Base-by-base conservation (phyloP, 2,329 filamentous ascomycete species). In the Colletotrichum phormii region DNA sequence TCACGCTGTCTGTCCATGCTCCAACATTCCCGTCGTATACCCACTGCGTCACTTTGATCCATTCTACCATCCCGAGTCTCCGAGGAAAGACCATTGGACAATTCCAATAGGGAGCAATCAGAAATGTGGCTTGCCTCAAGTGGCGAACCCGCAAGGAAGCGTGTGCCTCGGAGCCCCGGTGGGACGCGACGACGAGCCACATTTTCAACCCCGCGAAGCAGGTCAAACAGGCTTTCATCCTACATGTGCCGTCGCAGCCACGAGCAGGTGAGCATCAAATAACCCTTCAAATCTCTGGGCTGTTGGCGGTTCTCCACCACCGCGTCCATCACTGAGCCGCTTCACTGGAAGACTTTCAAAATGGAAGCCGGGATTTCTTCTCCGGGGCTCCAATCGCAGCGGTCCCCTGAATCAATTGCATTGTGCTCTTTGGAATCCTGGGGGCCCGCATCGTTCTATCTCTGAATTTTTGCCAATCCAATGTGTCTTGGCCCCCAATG, bases 201-300 rank as follows among this genome's bases (percentile, higher is more conserved):
- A 63, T 22, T 31, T 53, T 31, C 5, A 12, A 8, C 59, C 42
- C 59, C 26, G 9, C 59, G 26, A 33, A 22, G 51, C 24, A 51
- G 59, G 59, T 8, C 37, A 51, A 62, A 51, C 59, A 62, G 59
- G 59, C 37, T 62, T 62, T 62, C 22, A 31, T 11, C 37, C 33
- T 18, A 62, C 59, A 51, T 62, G 15, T 33, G 59, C 37, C 42
- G 26, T 62, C 24, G 59, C 59, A 62, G 59, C 59, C 59, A 62
- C 42, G 37, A 22, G 42, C 42, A 2, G 42, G 18, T n/a, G 42
- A 49, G 42, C 18, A 9, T 49, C 42, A 49, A 49, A 49, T 49
- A 4, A 4, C 42, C 18, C 42, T 49, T 49, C 3, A 11, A 49
- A 49, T 49, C 18, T 49, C 8, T 49, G 42, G 42, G 18, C 8